Evolutionary conservation across 352 stramenopile genomes (phyloP), one percentile per base, ranked within the genome.

Genomic region (Phytophthora capsici): DNA sequence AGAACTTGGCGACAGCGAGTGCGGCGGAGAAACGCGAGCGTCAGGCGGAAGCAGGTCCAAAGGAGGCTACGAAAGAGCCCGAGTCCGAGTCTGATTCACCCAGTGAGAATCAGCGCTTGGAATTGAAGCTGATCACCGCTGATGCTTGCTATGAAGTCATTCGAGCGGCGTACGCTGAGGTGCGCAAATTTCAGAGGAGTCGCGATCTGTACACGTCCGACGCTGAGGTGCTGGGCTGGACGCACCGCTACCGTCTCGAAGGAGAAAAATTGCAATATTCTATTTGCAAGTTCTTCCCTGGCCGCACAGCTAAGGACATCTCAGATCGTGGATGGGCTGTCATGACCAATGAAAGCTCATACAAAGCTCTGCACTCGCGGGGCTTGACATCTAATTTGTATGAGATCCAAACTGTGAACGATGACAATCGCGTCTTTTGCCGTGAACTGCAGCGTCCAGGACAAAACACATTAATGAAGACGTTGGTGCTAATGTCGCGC

Each of bases 181-280:
- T 68, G 19, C 57, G 50, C 52, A 66, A 49, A 19, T 73, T 78
- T 30, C 62, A 56, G 17, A 57, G 55, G 46, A 73, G 66, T 58
- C 52, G 66, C 54, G 59, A 71, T 45, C 37, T 65, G 17, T 70
- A 69, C 48, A 58, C 66, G 6, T 61, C 71, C 2, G 63, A 69
- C 46, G 67, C 60, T 0, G 45, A 80, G 22, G 75, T 83, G 12
- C 47, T 83, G 14, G 74, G 74, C 8, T 83, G 74, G 74, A 77
- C 37, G 13, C 71, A 83, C 19, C 64, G 63, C 23, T 75, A 77
- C 44, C 63, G 70, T 16, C 63, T 75, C 10, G 47, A 69, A 38
- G 61, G 45, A 19, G 43, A 50, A 17, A 34, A 55, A 1, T 48
- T 83, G 37, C 73, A 78, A 55, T 83, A 80, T 32, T 71, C 70